A percentile compares a stretch with the other conserved stretches of the same genome.
phyloP scores from a whole-genome alignment of 805 yeast genomes.

The Candida xiaguanensis region DNA sequence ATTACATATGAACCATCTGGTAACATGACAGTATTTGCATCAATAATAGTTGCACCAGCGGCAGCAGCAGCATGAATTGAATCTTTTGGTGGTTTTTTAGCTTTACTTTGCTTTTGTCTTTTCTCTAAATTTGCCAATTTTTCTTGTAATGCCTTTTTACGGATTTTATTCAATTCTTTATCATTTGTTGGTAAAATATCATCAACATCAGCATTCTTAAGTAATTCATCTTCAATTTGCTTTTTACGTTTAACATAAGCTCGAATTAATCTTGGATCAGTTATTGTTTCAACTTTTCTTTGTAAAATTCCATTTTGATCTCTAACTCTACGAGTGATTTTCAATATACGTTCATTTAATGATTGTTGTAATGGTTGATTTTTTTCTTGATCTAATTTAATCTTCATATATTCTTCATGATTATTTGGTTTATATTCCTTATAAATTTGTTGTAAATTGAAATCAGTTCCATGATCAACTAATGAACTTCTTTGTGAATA shows the following conservation, averaged over 20 bases:
- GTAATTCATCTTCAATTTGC: slow-evolving; percentile 51
- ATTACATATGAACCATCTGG: slow-evolving; percentile 44
- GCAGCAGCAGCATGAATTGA: slow-evolving; percentile 39
- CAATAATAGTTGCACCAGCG: slow-evolving; percentile 40
- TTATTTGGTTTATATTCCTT: slow-evolving; percentile 35
- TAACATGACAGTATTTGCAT: slow-evolving; percentile 40
- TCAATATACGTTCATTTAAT: slow-evolving; percentile 25
- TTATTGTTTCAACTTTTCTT: slow-evolving; percentile 70
- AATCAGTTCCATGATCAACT: slow-evolving; percentile 33
- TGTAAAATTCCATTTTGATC: slow-evolving; percentile 86
- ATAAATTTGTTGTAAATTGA: slow-evolving; percentile 34
- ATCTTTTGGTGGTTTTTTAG: slow-evolving; percentile 31
- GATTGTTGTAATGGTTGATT: neutral
- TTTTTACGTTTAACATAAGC: slow-evolving; percentile 76
- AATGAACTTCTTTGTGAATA: slow-evolving; percentile 70
- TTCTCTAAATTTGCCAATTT: slow-evolving; percentile 80
- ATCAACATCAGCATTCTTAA: slow-evolving; percentile 62
- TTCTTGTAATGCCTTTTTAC: slow-evolving; percentile 73
- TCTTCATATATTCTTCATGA: slow-evolving; percentile 29
- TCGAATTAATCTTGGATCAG: slow-evolving; percentile 82
- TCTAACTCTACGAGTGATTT: slow-evolving; percentile 71
- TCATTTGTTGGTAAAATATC: slow-evolving; percentile 77
- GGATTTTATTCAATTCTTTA: slow-evolving; percentile 74
- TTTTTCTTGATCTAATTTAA: slow-evolving; percentile 29
- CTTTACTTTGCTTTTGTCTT: slow-evolving; percentile 41